Evolutionary conservation across 768 basidiomycete species (phyloP), one percentile per base, ranked within the genome.

Genomic region (Candolleomyces aberdarensis): DNA sequence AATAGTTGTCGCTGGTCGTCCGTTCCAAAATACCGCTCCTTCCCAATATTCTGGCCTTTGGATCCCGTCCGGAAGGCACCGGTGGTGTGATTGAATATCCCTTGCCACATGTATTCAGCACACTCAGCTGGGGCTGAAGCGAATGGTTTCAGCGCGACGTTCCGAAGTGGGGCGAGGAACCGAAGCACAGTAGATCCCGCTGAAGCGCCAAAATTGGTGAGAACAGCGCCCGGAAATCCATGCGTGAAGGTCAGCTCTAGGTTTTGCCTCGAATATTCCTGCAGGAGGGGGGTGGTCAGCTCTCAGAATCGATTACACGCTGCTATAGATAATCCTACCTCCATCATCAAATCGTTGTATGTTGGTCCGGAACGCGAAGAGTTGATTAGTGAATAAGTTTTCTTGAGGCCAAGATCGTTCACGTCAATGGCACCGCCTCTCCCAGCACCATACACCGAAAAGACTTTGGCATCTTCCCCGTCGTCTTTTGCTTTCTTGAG

Each of bases 311-410:
- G n/a, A 39, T 2, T 60, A 61, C 43, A 66, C 26, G 26, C 26
- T 26, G 26, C 26, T 26, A 26, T 26, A 26, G 3, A 26, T 26
- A 26, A 26, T 26, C 71, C 4, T 52, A 81, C 84, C 77, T 83
- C 75, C 50, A 84, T 62, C 80, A 82, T 81, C n/a, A 82, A 64
- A 66, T 85, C 83, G 61, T 77, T 84, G 62, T 84, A 84, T 0
- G 82, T 80, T 17, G 76, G 70, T 0, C 75, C 72, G 0, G 71
- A 63, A 39, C 67, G 29, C 1, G 71, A 76, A 0, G 79, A 78
- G 2, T 70, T 75, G 6, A 60, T 11, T 0, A 75, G 36, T 0
- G 70, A 73, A 66, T 74, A 85, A n/a, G 57, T 70, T 68, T 81
- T 80, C 71, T 81, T 81, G 65, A 85, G 66, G 0, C 76, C 81